These are phyloP conservation scores for Bisporella sp. DNA, from an alignment of 2,329 filamentous ascomycete species.

Conservation along the genomic window DNA sequence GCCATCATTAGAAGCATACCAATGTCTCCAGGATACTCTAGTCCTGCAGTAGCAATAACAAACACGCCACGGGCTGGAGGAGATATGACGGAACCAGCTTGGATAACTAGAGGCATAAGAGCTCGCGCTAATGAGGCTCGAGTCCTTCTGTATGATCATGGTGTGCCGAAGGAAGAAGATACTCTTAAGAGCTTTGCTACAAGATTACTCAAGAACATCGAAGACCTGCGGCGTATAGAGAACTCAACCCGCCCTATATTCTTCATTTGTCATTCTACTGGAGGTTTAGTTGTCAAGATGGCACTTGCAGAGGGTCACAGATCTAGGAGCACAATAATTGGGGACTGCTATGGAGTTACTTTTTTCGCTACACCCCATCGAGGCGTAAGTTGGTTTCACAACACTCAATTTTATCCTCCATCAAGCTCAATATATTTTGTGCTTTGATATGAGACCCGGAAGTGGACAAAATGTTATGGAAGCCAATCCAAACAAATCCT, in stretches of 20 bases:
- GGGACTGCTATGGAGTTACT: constrained; percentile 5
- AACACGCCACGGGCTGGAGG: neutral
- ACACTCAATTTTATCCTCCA: too few relatives aligned
- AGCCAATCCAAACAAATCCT: too few relatives aligned
- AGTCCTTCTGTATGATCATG: constrained; percentile 7
- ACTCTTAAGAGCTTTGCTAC: constrained; percentile 4
- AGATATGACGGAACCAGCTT: neutral
- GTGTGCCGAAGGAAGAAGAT: neutral
- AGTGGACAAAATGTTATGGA: too few relatives aligned
- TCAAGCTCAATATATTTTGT: too few relatives aligned
- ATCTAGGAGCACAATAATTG: neutral
- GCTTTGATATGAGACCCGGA: too few relatives aligned
- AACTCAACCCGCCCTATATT: constrained; percentile 1
- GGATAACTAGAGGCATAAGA: neutral
- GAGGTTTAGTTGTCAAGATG: constrained; percentile 4
- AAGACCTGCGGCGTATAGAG: constrained; percentile 1
- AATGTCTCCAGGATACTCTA: neutral
- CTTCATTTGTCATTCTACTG: constrained; percentile 5
- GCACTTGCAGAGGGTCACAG: constrained; percentile 1
- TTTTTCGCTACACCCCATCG: constrained; percentile 8
- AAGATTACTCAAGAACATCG: constrained; percentile 1
- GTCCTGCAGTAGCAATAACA: neutral
- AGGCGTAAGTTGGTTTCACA: neutral
- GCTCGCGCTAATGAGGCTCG: constrained; percentile 1
- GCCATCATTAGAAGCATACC: neutral